Evolutionary conservation across 2,329 filamentous ascomycete species (phyloP), one percentile per base, ranked within the genome.

Genomic region (Pseudogymnoascus sp.): DNA sequence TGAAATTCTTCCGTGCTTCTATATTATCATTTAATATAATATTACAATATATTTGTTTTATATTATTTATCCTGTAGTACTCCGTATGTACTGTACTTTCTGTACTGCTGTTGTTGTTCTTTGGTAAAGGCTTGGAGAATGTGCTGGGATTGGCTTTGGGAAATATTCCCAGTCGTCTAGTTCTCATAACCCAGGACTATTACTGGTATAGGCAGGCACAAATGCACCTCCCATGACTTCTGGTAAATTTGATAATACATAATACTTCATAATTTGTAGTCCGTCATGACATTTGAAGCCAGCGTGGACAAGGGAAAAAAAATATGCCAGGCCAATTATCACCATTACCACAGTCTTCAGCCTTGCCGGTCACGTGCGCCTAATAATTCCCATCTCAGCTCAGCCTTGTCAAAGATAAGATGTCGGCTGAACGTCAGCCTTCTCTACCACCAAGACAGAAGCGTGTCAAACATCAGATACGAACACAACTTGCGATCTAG

Each of bases 401-500:
- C 48, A 55, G 48, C 48, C 48, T 55, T 15, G 48, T 18, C 48
- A 55, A 33, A 33, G 48, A 55, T 55, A 55, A 55, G 45, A 55
- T 55, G 45, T 55, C 45, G 45, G 45, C 45, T 55, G 45, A 55
- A 55, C 45, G 45, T 55, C 45, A 55, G 45, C 45, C 45, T 55
- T 55, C 45, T 12, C 45, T 55, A 21, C 27, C 8, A 33, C 48
- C n/a, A 55, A 55, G 6, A 33, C n/a, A 55, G 48, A 33, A 33
- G 9, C n/a, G 27, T 18, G 29, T 8, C 29, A 33, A 55, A 55
- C 48, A 55, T 18, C 12, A 55, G 21, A 55, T 9, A 55, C 48
- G 48, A 33, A n/a, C 27, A 33, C 27, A 33, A 55, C 15, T 29
- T 12, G 27, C 27, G 33, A 8, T 52, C n/a, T 15, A 29, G 13